Conservation (phyloP, 768 basidiomycete genomes). For the Lactifluus rugatus region DNA sequence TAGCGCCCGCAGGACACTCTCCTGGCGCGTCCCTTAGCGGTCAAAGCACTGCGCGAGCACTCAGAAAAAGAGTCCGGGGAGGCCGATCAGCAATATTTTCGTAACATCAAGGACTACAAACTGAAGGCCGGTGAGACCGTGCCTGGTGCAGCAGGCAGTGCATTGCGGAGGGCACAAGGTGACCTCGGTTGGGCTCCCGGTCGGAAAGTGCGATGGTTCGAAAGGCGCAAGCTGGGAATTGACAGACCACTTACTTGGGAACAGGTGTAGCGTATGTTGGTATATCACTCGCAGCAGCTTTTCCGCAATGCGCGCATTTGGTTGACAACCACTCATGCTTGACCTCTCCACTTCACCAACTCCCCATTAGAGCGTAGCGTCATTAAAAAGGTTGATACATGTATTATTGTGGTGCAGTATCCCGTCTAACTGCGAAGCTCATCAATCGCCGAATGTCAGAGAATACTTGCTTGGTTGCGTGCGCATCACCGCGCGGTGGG, state of each 20-base stretch:
- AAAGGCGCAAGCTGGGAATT: conserved; percentile 18
- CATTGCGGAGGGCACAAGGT: conserved; percentile 13
- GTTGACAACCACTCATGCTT: not conserved
- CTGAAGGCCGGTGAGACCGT: conserved; percentile 20
- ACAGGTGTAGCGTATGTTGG: conserved; percentile 4
- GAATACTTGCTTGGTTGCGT: conserved; percentile 60
- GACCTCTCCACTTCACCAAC: not conserved
- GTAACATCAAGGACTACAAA: conserved; percentile 18
- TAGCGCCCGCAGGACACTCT: conserved; percentile 11
- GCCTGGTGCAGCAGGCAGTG: conserved; percentile 17
- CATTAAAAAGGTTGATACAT: not conserved
- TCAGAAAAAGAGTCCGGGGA: conserved; percentile 4
- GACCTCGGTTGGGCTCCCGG: conserved; percentile 18
- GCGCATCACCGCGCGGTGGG: conserved; percentile 33
- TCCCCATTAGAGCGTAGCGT: not conserved
- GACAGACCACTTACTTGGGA: conserved; percentile 18
- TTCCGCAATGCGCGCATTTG: not conserved
- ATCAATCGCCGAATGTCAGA: conserved; percentile 84
- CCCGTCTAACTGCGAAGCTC: conserved; percentile 77
- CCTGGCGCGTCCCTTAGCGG: conserved; percentile 17
- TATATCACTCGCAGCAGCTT: not conserved
- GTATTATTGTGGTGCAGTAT: conserved; percentile 30
- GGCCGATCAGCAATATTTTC: conserved; percentile 17
- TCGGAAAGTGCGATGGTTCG: conserved; percentile 18
- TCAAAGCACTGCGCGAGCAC: conserved; percentile 14